Conservation (phyloP, 1,284 basidiomycete genomes). For the Wallemia hederae region DNA sequence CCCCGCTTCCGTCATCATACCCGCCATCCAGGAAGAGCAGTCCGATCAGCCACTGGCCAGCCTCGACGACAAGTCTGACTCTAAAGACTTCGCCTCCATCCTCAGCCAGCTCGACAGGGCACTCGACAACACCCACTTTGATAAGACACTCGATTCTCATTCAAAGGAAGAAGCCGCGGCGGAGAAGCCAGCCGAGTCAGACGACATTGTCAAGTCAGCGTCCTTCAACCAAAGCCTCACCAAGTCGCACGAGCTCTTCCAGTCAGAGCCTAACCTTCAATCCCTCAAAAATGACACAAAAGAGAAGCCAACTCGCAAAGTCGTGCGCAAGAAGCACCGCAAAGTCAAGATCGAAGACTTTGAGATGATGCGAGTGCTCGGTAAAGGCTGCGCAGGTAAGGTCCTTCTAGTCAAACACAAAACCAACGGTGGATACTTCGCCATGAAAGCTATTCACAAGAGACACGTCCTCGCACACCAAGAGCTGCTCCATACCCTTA, state of each 20-base stretch:
- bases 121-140: constrained; percentile 60
- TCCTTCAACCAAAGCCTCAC: neutral
- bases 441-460: constrained; percentile 89
- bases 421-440: constrained; percentile 38
- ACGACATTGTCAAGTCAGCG: neutral
- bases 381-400: constrained; percentile 87
- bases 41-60: constrained; percentile 43
- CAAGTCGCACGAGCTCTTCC: neutral
- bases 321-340: constrained; percentile 12
- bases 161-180: constrained; percentile 1
- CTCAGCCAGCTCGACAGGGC: constrained; percentile 74
- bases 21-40: constrained; percentile 22
- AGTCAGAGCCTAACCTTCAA: neutral
- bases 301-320: neutral
- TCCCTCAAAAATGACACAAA: neutral
- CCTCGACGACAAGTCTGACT: constrained; percentile 60
- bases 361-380: constrained; percentile 79
- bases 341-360: constrained; percentile 66
- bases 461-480: constrained; percentile 80
- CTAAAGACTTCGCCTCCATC: constrained; percentile 73
- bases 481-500: constrained; percentile 77
- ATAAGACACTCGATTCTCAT: neutral
- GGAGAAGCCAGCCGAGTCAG: neutral
- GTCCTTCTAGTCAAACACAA: constrained; percentile 61
- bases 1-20: neutral